Evolutionary conservation across 805 yeast species (phyloP).

Genomic region (Brettanomyces bruxellensis): DNA sequence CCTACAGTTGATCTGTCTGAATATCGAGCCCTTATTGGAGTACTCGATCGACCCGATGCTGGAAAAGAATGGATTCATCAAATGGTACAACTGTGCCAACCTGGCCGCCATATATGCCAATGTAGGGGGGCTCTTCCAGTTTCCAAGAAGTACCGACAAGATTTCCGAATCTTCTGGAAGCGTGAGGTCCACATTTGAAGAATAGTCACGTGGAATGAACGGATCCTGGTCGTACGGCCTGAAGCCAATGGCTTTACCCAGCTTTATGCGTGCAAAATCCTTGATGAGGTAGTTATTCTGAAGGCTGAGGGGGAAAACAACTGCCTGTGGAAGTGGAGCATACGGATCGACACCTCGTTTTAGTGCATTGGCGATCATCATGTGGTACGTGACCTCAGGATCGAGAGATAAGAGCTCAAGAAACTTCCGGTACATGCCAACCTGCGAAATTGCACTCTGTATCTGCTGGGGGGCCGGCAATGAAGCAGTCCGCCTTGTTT

Average conservation of each 20-base stretch:
- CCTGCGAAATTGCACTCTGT: conserved; percentile 42
- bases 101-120: conserved; percentile 48
- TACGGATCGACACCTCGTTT: conserved; percentile 41
- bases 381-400: conserved; percentile 27
- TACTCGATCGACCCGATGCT: conserved; percentile 41
- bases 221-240: conserved; percentile 27
- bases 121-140: conserved; percentile 51
- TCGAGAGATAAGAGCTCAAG: conserved; percentile 28
- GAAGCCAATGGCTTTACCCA: conserved; percentile 37
- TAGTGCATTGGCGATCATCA: conserved; percentile 37
- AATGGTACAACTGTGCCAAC: conserved; percentile 35
- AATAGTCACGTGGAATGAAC: neutral
- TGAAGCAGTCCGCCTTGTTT: conserved; percentile 40
- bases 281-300: conserved; percentile 26
- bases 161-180: neutral
- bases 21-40: conserved; percentile 34
- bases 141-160: conserved; percentile 4
- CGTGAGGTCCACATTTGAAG: neutral
- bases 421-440: conserved; percentile 47
- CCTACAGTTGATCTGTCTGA: conserved; percentile 30
- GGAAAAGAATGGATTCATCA: conserved; percentile 29
- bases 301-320: conserved; percentile 30
- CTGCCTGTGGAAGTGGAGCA: conserved; percentile 34
- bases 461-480: conserved; percentile 28
- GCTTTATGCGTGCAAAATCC: conserved; percentile 37